These are phyloP conservation scores for Scutellaria barbata DNA, from an alignment of 257 asterid species.

Conservation along the genomic window DNA sequence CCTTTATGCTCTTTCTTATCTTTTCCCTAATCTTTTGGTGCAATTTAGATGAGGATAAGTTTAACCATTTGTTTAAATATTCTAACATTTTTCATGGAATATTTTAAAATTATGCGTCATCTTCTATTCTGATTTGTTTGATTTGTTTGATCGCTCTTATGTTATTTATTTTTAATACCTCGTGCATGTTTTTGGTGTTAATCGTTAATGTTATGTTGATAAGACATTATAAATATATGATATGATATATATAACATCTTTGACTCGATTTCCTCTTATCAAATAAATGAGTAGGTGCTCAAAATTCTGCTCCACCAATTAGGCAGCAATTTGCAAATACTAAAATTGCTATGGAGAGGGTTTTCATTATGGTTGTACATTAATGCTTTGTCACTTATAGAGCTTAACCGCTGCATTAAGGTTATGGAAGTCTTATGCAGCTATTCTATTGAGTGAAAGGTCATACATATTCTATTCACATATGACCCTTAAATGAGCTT, in stretches of 20 bases:
- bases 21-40: constrained; percentile 34
- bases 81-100: no score
- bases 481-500: no score
- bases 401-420: background rate
- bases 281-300: constrained; percentile 36
- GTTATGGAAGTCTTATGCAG: background rate
- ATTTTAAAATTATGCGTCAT: no score
- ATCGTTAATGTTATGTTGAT: no score
- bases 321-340: constrained; percentile 19
- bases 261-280: constrained; percentile 26
- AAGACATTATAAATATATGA: no score
- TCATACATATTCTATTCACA: constrained; percentile 32
- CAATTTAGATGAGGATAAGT: background rate
- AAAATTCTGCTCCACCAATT: constrained; percentile 23
- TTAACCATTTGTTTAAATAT: background rate
- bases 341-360: background rate
- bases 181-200: no score
- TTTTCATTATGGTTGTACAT: constrained; percentile 20
- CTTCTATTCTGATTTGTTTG: no score
- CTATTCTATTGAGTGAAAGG: constrained; percentile 35
- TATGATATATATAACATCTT: background rate
- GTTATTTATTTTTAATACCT: no score
- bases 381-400: background rate
- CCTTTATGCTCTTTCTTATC: constrained; percentile 29
- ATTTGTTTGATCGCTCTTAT: no score